Conservation (phyloP, 192 early-diverging fungal species). For the Entomortierella beljakovae region DNA sequence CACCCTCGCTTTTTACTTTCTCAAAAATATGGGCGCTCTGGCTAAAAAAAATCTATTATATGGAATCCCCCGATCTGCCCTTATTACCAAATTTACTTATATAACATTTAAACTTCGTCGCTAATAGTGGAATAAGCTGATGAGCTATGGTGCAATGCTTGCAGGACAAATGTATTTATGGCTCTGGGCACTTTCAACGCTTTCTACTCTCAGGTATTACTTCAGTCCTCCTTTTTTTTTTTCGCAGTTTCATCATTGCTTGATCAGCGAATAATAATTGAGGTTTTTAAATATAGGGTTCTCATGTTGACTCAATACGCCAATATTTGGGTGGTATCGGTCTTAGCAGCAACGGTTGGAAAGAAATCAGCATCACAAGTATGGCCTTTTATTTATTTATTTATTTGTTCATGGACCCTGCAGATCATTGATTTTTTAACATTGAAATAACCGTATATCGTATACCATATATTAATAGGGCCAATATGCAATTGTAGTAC, state of each 20-base stretch:
- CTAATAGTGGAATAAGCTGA: constrained; percentile 51
- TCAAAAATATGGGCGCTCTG: background rate
- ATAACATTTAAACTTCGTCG: no score
- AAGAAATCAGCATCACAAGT: constrained; percentile 41
- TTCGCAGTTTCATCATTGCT: no score
- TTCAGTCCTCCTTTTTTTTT: background rate
- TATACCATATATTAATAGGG: constrained; percentile 3
- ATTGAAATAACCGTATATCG: background rate
- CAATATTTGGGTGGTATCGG: constrained; percentile 54
- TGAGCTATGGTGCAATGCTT: constrained; percentile 28
- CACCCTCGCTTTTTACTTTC: background rate
- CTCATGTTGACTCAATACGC: constrained; percentile 58
- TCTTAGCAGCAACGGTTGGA: constrained; percentile 40
- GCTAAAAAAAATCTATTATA: background rate
- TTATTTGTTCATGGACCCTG: no score
- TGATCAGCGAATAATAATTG: background rate
- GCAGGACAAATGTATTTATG: constrained; percentile 54
- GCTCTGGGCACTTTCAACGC: constrained; percentile 47
- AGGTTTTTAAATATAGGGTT: constrained; percentile 17
- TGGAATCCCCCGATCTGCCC: no score
- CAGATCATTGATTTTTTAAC: no score
- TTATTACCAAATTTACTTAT: no score
- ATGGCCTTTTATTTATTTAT: background rate
- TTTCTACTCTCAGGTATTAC: constrained; percentile 46
- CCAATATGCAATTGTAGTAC: constrained; percentile 35